Base-by-base conservation (phyloP, 2,329 filamentous ascomycete species). In the Fusarium nodosum region DNA sequence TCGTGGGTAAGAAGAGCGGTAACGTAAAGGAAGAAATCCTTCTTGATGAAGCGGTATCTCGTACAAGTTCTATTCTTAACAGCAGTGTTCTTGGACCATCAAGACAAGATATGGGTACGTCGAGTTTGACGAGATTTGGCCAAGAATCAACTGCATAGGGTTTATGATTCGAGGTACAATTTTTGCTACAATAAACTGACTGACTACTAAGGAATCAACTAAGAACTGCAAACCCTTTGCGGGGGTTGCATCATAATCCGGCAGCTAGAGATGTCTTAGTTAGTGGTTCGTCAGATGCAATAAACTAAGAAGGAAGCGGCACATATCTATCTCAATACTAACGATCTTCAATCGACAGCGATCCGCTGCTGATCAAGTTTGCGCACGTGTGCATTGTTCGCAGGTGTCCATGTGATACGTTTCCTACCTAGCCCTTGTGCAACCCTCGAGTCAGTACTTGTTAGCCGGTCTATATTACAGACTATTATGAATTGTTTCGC, bases 341-440 rank as follows among this genome's bases (percentile, higher is more conserved):
- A 44, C 52, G 66, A 69, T 69, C 66, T 67, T 56, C 50, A 53
- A 50, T 18, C 34, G 26, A 34, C 12, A 64, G 55, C 38, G 53
- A 59, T 56, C 63, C 18, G 60, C 60, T 56, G 60, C 45, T 69
- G 65, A 69, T 66, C 65, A 68, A 38, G 54, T 66, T 47, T 22
- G 33, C 51, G 46, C 62, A 62, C 64, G 50, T 69, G 60, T 60
- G 24, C 39, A 46, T 53, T 38, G 33, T 61, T 33, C 44, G 50
- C 15, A 39, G 31, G 46, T 33, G 56, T 18, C 34, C 56, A 50
- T 60, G 48, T 66, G 51, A 66, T 57, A 24, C n/a, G 34, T 30
- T 34, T 28, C 16, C 30, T 36, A 51, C 33, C n/a, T n/a, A n/a
- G n/a, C n/a, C 24, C 33, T 51, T 51, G 26, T 51, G 31, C 34